Evolutionary conservation across 2,329 filamentous ascomycete species (phyloP).

Genomic region (Bipolaris bicolor): DNA sequence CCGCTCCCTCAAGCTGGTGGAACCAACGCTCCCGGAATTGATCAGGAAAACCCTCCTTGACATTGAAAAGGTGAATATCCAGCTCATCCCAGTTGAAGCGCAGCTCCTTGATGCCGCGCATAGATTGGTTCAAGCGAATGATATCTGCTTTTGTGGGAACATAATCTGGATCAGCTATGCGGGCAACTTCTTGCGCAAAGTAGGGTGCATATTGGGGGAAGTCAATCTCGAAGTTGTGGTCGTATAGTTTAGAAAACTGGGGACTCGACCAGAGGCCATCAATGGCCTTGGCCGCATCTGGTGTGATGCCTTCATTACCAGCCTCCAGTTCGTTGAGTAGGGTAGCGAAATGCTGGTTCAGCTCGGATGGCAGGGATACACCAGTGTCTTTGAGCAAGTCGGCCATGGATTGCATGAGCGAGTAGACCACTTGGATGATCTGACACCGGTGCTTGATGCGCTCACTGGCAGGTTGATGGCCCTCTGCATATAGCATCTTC

Average conservation of each 20-base stretch:
- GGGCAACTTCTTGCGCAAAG: constrained; percentile 36
- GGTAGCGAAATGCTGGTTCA: constrained; percentile 41
- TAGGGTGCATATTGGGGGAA: constrained; percentile 46
- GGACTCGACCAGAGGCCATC: constrained; percentile 37
- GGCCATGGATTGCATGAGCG: constrained; percentile 46
- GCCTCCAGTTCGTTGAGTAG: constrained; percentile 45
- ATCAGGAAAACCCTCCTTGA: constrained; percentile 38
- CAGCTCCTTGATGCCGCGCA: constrained; percentile 42
- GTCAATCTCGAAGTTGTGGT: constrained; percentile 46
- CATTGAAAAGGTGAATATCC: constrained; percentile 46
- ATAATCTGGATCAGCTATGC: constrained; percentile 38
- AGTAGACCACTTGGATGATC: constrained; percentile 38
- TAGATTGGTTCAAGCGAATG: constrained; percentile 38
- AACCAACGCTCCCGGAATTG: constrained; percentile 46
- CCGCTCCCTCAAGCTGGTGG: constrained; percentile 44
- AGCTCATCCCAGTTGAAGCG: constrained; percentile 47
- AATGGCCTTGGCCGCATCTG: constrained; percentile 36
- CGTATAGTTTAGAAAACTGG: constrained; percentile 41
- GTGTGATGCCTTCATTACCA: constrained; percentile 33
- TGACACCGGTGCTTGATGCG: constrained; percentile 35
- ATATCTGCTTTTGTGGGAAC: constrained; percentile 45
- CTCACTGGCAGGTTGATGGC: constrained; percentile 40
- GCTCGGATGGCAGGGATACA: constrained; percentile 31
- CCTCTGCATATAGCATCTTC: constrained; percentile 44
- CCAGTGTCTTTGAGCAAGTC: constrained; percentile 45